Evolutionary conservation across 169 alveolate species (phyloP), one percentile per base, ranked within the genome.

Genomic region (Eimeria sp.): DNA sequence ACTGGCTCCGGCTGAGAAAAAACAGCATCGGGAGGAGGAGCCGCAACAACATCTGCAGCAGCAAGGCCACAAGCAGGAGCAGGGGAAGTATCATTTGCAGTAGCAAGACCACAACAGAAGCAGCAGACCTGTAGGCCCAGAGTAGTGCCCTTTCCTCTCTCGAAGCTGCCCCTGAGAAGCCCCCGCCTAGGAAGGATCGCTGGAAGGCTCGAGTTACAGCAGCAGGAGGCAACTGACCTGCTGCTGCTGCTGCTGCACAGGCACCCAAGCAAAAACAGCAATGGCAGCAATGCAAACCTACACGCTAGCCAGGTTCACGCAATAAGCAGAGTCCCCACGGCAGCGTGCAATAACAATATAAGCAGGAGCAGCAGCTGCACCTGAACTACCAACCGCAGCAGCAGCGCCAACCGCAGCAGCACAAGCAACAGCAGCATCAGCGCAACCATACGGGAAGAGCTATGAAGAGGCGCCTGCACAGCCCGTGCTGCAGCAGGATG

Each of bases 401-500:
- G 33, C 37, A n/a, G n/a, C n/a, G n/a, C n/a, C n/a, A n/a, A n/a
- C n/a, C n/a, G n/a, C n/a, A n/a, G n/a, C n/a, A n/a, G n/a, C n/a
- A n/a, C n/a, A n/a, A 40, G 52, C 80, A 77, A 77, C 56, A 40
- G 87, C 87, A 77, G 87, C 87, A 77, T 58, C 87, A 77, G 58
- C 87, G 40, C 30, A 20, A 77, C 4, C 87, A 14, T 77, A 77
- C 87, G 6, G 40, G 87, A 14, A 46, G 87, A 40, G 46, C 43
- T 77, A 20, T 77, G 87, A 4, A 77, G 40, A 46, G 87, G 87
- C 27, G 87, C 40, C 87, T 77, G 87, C 25, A 77, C 40, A 49
- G 60, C 87, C 33, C 87, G 58, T 77, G 87, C 87, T 37, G 87
- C 87, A 40, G 87, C 87, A 6, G 87, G 87, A 43, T 77, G 87